These are phyloP conservation scores for Pestalotiopsis sp. DNA, from an alignment of 2,329 filamentous ascomycete genomes.

Conservation along the genomic window DNA sequence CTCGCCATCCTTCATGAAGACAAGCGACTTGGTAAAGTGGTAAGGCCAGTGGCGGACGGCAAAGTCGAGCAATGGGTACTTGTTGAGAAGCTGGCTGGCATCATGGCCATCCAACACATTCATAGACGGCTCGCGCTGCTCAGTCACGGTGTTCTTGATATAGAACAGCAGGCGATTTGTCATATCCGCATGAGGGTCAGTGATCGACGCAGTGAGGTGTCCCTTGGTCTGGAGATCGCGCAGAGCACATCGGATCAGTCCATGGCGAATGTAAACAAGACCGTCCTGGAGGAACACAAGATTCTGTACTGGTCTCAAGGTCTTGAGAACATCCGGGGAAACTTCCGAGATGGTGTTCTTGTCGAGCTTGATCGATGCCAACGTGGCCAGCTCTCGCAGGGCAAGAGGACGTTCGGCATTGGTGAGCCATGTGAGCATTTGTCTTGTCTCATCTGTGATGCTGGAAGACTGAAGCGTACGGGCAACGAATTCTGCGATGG, in stretches of 20 bases:
- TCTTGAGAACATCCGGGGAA: slow-evolving; percentile 24
- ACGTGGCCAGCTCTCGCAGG: slow-evolving; percentile 31
- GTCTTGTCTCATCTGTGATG: slow-evolving; percentile 32
- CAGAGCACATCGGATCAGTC: slow-evolving; percentile 32
- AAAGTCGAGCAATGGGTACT: slow-evolving; percentile 24
- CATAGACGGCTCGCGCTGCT: slow-evolving; percentile 35
- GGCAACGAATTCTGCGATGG: slow-evolving; percentile 34
- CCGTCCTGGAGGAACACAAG: slow-evolving; percentile 37
- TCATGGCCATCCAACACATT: slow-evolving; percentile 29
- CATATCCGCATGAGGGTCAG: slow-evolving; percentile 37
- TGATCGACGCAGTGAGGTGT: slow-evolving; percentile 32
- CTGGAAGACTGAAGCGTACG: slow-evolving; percentile 26
- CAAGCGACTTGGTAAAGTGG: slow-evolving; percentile 16
- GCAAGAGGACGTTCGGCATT: slow-evolving; percentile 38
- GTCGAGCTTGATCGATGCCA: slow-evolving; percentile 33
- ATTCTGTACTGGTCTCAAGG: slow-evolving; percentile 32
- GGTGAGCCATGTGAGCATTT: slow-evolving; percentile 39
- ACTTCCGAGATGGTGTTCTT: slow-evolving; percentile 31
- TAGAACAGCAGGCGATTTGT: slow-evolving; percentile 35
- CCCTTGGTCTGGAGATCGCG: slow-evolving; percentile 33
- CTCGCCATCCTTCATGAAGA: slow-evolving; percentile 16
- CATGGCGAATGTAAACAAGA: slow-evolving; percentile 37
- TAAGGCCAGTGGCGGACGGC: slow-evolving; percentile 24
- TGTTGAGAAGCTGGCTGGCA: slow-evolving; percentile 24
- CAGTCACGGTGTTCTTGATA: slow-evolving; percentile 30